Base-by-base conservation (phyloP, 2,329 filamentous ascomycete species). In the Hymenoscyphus albidus region DNA sequence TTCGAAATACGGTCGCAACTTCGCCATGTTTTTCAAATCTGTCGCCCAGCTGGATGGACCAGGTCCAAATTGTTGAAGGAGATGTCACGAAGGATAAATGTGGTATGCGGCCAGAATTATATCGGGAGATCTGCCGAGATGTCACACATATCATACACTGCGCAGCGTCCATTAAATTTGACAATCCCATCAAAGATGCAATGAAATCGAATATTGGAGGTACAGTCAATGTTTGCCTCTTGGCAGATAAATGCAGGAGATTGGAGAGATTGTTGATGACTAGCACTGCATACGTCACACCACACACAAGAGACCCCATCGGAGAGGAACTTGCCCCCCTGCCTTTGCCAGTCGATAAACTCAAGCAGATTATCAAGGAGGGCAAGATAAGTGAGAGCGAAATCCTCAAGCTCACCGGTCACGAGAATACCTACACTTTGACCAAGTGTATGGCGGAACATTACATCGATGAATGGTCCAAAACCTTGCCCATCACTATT, bases 371-470 rank as follows among this genome's bases (percentile, higher is more conserved):
- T 2, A 61, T 65, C 27, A 27, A 57, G 12, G 27, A 27, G 14
- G 48, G 51, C 4, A 31, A 38, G 4, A 38, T 60, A 18, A 44
- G 22, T 13, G 64, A 65, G 39, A 35, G 31, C 35, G 27, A 61
- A 16, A 32, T 61, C 1, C 35, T 65, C 10, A 39, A 32, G 2
- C 31, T 61, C n/a, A 65, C 64, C 12, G 61, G 61, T 18, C 64
- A 65, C 44, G 42, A 32, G 16, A 63, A 65, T 54, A 63, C 64
- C 2, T 63, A 63, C 58, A 63, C 61, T 16, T 48, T 65, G 27
- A 65, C 56, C n/a, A 65, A 65, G 38, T 65, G 64, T n/a, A 32
- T 65, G 5, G 57, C 64, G 14, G 64, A 65, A 39, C 61, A 65
- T 38, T 40, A 57, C 14, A 35, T 65, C 16, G 3, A 35, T 16